Evolutionary conservation across 75 land plant species (phyloP), one percentile per base, ranked within the genome.

Genomic region (Selaginella moellendorffii): DNA sequence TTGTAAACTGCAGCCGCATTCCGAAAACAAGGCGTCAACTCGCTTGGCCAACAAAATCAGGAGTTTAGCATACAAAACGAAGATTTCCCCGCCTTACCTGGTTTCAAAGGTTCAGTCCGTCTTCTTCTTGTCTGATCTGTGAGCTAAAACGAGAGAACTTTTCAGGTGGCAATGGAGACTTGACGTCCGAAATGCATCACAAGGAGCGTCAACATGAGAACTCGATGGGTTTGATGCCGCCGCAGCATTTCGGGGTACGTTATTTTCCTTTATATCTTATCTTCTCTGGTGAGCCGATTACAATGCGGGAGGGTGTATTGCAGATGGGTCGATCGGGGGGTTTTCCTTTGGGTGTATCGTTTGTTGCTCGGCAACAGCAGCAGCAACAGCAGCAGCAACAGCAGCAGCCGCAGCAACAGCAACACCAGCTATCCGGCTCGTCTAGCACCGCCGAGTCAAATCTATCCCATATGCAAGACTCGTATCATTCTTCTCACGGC

Each of bases 41-140:
- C 97, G 46, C 79, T 93, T 60, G 95, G 80, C 36, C 95, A 93
- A 61, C 98, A 93, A 67, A 93, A 77, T 66, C 98, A 93, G 69
- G 98, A 85, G 67, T 93, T 93, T 63, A 93, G 96, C 68, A 93
- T 93, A 56, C 95, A 88, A 72, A 93, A 88, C 78, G 98, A 93
- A 68, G 95, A 93, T 63, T 93, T 93, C 68, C 98, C 98, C 5
- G 98, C 95, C 29, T 80, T 93, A 59, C 93, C 95, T 26, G 89
- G 92, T 26, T 85, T 69, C 68, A 92, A 88, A 88, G 97, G 97
- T 92, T n/a, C n/a, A 53, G 27, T 31, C 52, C 27, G n/a, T 65
- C 0, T 65, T 52, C 19, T 46, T 21, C 5, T 10, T 14, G 0
- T 25, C 26, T 20, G 0, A 17, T 51, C 1, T 58, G 14, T 52